Evolutionary conservation across 768 basidiomycete genomes (phyloP).

Genomic region (Pulveroboletus sp.): DNA sequence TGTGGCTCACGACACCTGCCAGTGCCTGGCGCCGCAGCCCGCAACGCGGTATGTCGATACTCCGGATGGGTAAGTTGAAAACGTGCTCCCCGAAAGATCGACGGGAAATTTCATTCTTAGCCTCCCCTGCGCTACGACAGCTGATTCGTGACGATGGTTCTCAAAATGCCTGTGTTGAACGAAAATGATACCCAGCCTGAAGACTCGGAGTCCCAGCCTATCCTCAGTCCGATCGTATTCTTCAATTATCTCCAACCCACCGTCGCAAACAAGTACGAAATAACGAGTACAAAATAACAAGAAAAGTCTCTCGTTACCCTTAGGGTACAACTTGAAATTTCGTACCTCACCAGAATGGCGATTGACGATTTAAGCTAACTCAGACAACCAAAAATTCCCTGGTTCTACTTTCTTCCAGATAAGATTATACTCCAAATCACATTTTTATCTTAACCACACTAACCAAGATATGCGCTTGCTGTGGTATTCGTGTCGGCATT

Average conservation of each 20-base stretch:
- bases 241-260: constrained; percentile 26
- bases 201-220: constrained; percentile 5
- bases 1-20: no score
- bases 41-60: not conserved
- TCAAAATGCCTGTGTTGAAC: constrained; percentile 4
- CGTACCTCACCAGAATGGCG: not conserved
- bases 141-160: no score
- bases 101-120: not conserved
- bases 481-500: constrained; percentile 16
- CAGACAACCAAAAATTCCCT: constrained; percentile 12
- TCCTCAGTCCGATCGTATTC: constrained; percentile 23
- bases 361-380: constrained; percentile 11
- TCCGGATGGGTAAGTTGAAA: not conserved
- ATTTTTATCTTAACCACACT: constrained; percentile 2
- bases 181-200: not conserved
- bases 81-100: not conserved
- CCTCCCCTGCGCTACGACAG: not conserved
- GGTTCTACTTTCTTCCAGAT: constrained; percentile 23
- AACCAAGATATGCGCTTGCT: constrained; percentile 18
- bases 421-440: not conserved
- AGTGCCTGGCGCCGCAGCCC: no score
- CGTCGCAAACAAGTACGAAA: constrained; percentile 18
- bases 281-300: constrained; percentile 18
- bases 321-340: constrained; percentile 11
- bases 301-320: constrained; percentile 19